Evolutionary conservation across 192 early-diverging fungal genomes (phyloP).

Genomic region (Chytriomyces hyalinus): DNA sequence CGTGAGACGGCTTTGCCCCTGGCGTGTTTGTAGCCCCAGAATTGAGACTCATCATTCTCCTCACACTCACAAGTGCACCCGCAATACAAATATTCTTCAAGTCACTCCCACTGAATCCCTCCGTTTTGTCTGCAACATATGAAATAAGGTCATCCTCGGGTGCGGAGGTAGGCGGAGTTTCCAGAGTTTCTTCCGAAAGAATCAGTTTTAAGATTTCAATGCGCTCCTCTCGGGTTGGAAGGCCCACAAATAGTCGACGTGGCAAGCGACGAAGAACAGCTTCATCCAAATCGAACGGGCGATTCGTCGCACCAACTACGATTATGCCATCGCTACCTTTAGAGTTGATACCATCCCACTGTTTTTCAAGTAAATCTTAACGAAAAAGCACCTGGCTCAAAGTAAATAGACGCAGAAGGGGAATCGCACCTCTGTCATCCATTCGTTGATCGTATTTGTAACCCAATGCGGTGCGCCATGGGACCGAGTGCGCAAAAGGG

Average conservation of each 20-base stretch:
- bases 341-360: slow-evolving; percentile 78
- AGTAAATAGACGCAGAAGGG: slow-evolving; percentile 53
- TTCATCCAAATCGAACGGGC: slow-evolving; percentile 92
- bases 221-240: slow-evolving; percentile 75
- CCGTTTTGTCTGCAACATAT: slow-evolving; percentile 68
- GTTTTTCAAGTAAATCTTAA: slow-evolving; percentile 59
- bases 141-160: slow-evolving; percentile 48
- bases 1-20: neutral
- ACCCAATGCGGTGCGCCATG: slow-evolving; percentile 34
- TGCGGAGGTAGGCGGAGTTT: neutral
- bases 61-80: slow-evolving; percentile 46
- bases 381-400: slow-evolving; percentile 51
- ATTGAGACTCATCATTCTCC: neutral
- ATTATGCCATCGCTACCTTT: slow-evolving; percentile 42
- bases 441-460: slow-evolving; percentile 83
- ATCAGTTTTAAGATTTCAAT: slow-evolving; percentile 71
- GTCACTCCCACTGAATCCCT: slow-evolving; percentile 84
- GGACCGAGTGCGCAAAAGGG: slow-evolving; percentile 66
- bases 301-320: slow-evolving; percentile 77
- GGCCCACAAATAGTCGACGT: slow-evolving; percentile 81
- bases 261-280: slow-evolving; percentile 87
- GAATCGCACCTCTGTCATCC: slow-evolving; percentile 70
- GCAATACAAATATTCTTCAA: slow-evolving; percentile 89
- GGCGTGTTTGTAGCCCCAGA: neutral
- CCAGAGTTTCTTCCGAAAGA: slow-evolving; percentile 73